phyloP scores from a whole-genome alignment of 768 basidiomycete species.

The Leccinum pellstonianum region DNA sequence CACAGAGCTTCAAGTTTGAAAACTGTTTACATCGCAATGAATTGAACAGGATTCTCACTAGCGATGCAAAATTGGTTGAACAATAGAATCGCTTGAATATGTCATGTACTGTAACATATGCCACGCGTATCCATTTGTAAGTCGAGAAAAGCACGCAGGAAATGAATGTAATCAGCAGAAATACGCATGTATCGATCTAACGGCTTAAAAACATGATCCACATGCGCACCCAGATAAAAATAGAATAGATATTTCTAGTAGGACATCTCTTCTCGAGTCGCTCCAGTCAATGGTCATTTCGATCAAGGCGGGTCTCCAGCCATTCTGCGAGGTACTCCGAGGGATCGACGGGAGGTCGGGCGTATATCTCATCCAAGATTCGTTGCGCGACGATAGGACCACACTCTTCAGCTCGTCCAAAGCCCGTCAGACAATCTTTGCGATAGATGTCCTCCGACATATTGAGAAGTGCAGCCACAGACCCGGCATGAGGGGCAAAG shows the following conservation, averaged over 20 bases:
- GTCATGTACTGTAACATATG: background rate
- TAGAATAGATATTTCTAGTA: background rate
- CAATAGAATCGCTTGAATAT: background rate
- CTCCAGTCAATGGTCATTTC: conserved; percentile 20
- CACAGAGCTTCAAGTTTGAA: conserved; percentile 71
- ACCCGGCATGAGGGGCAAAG: conserved; percentile 18
- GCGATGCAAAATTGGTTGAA: conserved; percentile 32
- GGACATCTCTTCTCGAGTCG: background rate
- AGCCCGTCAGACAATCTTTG: conserved; percentile 67
- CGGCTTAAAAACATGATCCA: background rate
- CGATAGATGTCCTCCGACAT: conserved; percentile 65
- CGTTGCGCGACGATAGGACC: conserved; percentile 56
- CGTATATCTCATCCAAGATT: conserved; percentile 50
- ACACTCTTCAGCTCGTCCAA: conserved; percentile 76
- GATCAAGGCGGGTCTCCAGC: conserved; percentile 37
- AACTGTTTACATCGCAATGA: conserved; percentile 68
- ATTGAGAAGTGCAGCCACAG: conserved; percentile 54
- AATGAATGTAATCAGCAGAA: background rate
- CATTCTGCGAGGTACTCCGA: conserved; percentile 39
- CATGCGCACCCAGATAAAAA: background rate
- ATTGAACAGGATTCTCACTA: conserved; percentile 55
- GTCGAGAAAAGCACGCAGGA: background rate
- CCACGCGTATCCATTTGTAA: background rate
- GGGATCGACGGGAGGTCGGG: conserved; percentile 32
- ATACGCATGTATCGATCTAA: background rate